Base-by-base conservation (phyloP, 345 rosid species). In the Salix brachista region DNA sequence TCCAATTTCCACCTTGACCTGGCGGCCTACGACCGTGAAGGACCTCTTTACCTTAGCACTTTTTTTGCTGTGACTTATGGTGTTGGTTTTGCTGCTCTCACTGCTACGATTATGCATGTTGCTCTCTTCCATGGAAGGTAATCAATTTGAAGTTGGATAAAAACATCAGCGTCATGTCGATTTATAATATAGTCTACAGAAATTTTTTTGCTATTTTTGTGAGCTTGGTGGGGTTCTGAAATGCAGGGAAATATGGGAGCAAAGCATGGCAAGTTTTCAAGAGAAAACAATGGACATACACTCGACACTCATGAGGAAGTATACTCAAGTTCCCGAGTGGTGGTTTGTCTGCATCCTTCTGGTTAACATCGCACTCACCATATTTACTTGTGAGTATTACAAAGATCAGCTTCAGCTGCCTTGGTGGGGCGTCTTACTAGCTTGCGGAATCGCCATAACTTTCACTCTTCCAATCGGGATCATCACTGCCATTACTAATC, bases 391-490 rank as follows among this genome's bases (percentile, higher is more conserved):
- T 71, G 90, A 96, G 78, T 94, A 91, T 84, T 96, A 89, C 84
- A 93, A 82, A 66, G 87, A 88, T 10, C 97, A 94, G 84, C 99
- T 96, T 80, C 98, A 93, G 37, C 75, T 93, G 70, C 99, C 98
- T 5, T 96, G 99, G 99, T 96, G 99, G 98, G 99, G 98, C 62
- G 98, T 94, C 69, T 60, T 93, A n/a, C 81, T 96, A 60, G 99
- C 99, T 5, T 96, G 97, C 74, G 78, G 68, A 25, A 79, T 96
- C 64, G 99, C 99, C 79, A 87, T 96, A 72, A 17, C 83, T 12
- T 93, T 96, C 86, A 93, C 98, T 64, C 97, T 96, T 75, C 99
- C 99, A 11, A 89, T 94, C 6, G 99, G 98, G 21, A 92, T 94
- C 81, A 91, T 96, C 79, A 96, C 98, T 1, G 98, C 99, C 69